Evolutionary conservation across 495 filamentous ascomycete genomes (phyloP).

Genomic region (Penicillium macrosclerotiorum): DNA sequence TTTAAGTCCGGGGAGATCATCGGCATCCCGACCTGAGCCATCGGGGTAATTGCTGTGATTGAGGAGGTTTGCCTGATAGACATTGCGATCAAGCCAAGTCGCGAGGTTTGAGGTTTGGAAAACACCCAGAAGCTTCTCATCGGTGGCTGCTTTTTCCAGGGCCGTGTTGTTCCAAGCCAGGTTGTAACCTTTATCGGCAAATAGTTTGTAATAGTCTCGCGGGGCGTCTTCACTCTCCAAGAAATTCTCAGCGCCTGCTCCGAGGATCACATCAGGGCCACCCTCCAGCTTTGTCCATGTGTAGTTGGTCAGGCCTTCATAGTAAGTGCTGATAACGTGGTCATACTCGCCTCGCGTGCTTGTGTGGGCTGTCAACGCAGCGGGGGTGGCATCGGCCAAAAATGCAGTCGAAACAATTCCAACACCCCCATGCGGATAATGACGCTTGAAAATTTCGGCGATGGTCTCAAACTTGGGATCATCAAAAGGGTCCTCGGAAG

Average conservation of each 20-base stretch:
- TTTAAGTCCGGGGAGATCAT: constrained; percentile 69
- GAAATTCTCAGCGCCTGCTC: constrained; percentile 73
- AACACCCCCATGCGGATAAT: constrained; percentile 50
- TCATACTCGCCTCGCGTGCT: constrained; percentile 60
- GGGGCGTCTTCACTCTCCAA: constrained; percentile 36
- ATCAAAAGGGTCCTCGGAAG: constrained; percentile 60
- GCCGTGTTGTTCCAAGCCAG: constrained; percentile 66
- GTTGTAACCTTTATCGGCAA: constrained; percentile 62
- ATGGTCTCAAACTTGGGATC: constrained; percentile 80
- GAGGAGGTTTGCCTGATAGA: constrained; percentile 61
- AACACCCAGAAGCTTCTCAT: constrained; percentile 61
- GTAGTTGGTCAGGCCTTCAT: constrained; percentile 58
- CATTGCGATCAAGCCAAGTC: constrained; percentile 71
- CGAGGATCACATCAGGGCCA: constrained; percentile 71
- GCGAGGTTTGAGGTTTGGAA: constrained; percentile 65
- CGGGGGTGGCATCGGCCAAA: constrained; percentile 72
- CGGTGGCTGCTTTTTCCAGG: constrained; percentile 48
- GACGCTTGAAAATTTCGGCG: constrained; percentile 64
- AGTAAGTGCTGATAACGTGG: constrained; percentile 58
- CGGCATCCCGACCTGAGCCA: constrained; percentile 54
- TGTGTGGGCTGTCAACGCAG: constrained; percentile 64
- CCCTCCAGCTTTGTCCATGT: constrained; percentile 64
- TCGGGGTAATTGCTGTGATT: constrained; percentile 60
- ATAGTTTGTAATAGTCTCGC: constrained; percentile 66
- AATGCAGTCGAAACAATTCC: constrained; percentile 66